Percentiles rank a stretch among this genome's conserved stretches.
These are phyloP conservation scores for Babesia divergens DNA, from an alignment of 169 alveolate species.

Conservation along the genomic window DNA sequence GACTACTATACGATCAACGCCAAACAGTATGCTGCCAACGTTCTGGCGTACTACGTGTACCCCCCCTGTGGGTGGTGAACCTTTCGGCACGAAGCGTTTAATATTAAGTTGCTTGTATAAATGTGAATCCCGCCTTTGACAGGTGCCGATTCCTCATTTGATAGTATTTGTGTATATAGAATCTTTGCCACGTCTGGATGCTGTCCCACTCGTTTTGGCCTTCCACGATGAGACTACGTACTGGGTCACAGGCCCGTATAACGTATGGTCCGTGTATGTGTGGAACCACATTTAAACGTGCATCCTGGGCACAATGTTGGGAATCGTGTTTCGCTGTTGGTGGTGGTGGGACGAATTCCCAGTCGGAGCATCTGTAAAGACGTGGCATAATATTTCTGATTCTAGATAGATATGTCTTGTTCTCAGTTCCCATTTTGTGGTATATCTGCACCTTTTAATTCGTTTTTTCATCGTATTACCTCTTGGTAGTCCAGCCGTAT, in stretches of 20 bases:
- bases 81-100: neutral
- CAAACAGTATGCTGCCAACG: slow-evolving; percentile 40
- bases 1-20: slow-evolving; percentile 48
- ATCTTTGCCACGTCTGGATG: slow-evolving; percentile 14
- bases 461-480: neutral
- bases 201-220: slow-evolving; percentile 9
- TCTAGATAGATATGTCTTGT: neutral
- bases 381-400: neutral
- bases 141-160: slow-evolving; percentile 31
- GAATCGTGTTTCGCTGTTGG: neutral
- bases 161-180: slow-evolving; percentile 16
- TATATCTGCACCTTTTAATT: neutral
- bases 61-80: slow-evolving; percentile 2
- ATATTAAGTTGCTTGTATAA: neutral
- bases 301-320: neutral
- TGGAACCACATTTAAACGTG: slow-evolving; percentile 10
- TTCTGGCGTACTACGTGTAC: slow-evolving; percentile 48
- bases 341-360: slow-evolving; percentile 13
- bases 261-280: slow-evolving; percentile 63
- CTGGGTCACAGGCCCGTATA: slow-evolving; percentile 42
- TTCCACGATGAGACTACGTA: slow-evolving; percentile 21
- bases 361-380: neutral
- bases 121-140: slow-evolving; percentile 14
- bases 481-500: slow-evolving; percentile 20
- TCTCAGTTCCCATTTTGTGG: neutral